Conservation (phyloP, 1,139 yeast species). For the Candida buenavistaensis region DNA sequence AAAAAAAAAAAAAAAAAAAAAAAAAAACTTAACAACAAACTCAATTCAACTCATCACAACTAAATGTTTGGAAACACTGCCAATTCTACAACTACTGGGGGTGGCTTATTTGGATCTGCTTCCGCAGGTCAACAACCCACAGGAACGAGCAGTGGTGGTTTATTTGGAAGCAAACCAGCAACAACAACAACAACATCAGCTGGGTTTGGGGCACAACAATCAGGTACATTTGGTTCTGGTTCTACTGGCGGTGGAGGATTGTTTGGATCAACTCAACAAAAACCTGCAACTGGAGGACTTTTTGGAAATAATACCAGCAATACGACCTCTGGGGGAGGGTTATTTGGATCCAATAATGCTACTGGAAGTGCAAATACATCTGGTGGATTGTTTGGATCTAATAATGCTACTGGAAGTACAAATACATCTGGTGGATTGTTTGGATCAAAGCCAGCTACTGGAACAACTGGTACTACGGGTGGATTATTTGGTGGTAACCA, state of each 20-base stretch:
- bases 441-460: slow-evolving; percentile 14
- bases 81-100: slow-evolving; percentile 14
- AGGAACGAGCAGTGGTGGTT: slow-evolving; percentile 7
- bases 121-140: too few relatives aligned
- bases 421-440: slow-evolving; percentile 16
- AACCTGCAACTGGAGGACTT: not conserved
- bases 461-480: slow-evolving; percentile 12
- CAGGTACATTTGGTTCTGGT: slow-evolving; percentile 4
- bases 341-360: slow-evolving; percentile 1
- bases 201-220: slow-evolving; percentile 7
- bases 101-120: slow-evolving; percentile 16
- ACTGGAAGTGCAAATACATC: slow-evolving; percentile 4
- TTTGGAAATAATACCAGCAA: slow-evolving; percentile 2
- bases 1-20: not conserved
- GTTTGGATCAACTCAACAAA: slow-evolving; percentile 10
- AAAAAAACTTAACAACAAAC: too few relatives aligned
- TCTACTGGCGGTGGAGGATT: slow-evolving; percentile 11
- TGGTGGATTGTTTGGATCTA: slow-evolving; percentile 17
- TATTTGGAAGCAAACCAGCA: slow-evolving; percentile 17
- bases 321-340: slow-evolving; percentile 10
- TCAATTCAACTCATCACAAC: too few relatives aligned
- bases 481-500: slow-evolving; percentile 20
- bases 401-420: slow-evolving; percentile 10
- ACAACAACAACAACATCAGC: slow-evolving; percentile 5
- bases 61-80: slow-evolving; percentile 10